Base-by-base conservation (phyloP, 495 filamentous ascomycete species). In the Aspergillus taichungensis region DNA sequence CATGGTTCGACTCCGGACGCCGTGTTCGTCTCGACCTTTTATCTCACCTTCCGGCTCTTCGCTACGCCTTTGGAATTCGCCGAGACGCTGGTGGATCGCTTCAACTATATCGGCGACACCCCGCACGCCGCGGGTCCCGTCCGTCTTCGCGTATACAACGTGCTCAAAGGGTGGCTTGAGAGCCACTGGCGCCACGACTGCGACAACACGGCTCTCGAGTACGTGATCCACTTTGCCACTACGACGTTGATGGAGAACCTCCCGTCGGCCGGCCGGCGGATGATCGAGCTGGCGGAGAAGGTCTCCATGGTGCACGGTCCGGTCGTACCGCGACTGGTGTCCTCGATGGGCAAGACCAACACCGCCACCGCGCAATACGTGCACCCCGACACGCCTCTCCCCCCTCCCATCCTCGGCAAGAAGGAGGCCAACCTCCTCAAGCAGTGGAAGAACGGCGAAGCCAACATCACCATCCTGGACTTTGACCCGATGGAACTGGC, bases 111-210 rank as follows among this genome's bases (percentile, higher is more conserved):
- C 43, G 84, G 76, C 6, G 85, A 94, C 35, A 83, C 79, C 29
- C 77, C 81, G 8, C 72, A 78, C 37, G 79, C 86, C 13, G 82
- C 86, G 7, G 74, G 70, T 4, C 88, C 90, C 0, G 89, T 97
- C 13, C 83, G 90, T 30, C 71, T 97, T 30, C 79, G 94, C 11
- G 88, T 96, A 0, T 97, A 94, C 72, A 97, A 99, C 59, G 80
- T 90, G 33, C 87, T 96, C 72, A 99, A 99, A 64, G 83, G 84
- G 29, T 99, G 94, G 94, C 67, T 99, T 5, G 94, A 99, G 65
- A 89, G 84, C 3, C 88, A 97, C 65, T 99, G 94, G 94, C 81
- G 85, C 24, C 78, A 84, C 47, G 80, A 87, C 27, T 74, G 80
- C 24, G 94, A 99, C 61, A 68, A 73, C 45, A 74, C 74, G 6